Conservation (phyloP, 495 filamentous ascomycete species). For the Aspergillus diversus region DNA sequence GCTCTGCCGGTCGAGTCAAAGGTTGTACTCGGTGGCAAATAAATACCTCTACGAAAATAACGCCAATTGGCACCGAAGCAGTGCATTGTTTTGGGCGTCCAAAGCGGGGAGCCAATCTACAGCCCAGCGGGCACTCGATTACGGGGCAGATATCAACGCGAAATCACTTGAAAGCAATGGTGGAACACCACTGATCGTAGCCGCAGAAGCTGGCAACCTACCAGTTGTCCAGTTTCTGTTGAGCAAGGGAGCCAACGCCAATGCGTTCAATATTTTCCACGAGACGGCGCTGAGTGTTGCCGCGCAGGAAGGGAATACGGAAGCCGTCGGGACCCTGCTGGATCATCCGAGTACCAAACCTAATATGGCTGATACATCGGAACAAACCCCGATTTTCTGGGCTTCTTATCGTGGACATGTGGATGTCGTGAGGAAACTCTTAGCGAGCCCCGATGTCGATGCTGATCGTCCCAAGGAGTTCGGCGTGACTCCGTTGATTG, state of each 20-base stretch:
- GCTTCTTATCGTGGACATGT: not conserved
- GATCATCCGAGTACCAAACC: not conserved
- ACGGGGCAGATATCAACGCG: not conserved
- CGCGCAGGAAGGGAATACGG: not conserved
- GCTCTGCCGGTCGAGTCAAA: not conserved
- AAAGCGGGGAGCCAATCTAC: not conserved
- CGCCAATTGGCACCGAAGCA: not conserved
- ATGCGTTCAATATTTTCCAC: not conserved
- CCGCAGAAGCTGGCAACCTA: not conserved
- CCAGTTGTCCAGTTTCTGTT: not conserved
- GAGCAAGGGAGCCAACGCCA: not conserved
- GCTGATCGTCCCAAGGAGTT: not conserved
- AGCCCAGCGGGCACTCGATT: not conserved
- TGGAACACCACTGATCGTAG: not conserved
- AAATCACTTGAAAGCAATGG: not conserved
- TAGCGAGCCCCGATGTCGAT: not conserved
- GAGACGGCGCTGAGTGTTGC: constrained; percentile 1
- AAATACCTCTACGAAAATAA: not conserved
- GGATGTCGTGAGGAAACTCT: not conserved
- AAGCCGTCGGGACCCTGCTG: not conserved
- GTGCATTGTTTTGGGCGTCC: not conserved
- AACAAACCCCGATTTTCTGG: not conserved
- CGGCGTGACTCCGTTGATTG: not conserved
- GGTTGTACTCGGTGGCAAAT: not conserved
- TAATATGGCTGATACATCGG: not conserved